Evolutionary conservation across 1,284 basidiomycete species (phyloP).

Genomic region (Tilletia walkeri): DNA sequence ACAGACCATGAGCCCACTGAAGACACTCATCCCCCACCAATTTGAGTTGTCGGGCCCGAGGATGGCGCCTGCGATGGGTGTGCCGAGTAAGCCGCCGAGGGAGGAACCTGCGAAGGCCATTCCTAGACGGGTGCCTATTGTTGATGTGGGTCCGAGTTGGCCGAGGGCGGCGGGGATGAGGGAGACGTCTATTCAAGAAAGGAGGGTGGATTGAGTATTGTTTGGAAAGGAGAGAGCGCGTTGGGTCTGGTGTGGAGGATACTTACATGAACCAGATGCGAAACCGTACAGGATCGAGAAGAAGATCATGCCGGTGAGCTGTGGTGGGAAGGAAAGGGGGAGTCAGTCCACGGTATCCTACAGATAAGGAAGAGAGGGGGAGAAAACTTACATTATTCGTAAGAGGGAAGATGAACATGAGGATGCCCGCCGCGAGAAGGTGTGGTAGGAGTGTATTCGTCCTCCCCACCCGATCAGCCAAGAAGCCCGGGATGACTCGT

Average conservation of each 20-base stretch:
- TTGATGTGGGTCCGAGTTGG: conserved; percentile 47
- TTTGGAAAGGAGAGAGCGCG: too few relatives aligned
- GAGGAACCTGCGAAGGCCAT: conserved; percentile 43
- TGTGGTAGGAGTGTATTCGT: conserved; percentile 54
- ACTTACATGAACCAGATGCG: conserved; percentile 34
- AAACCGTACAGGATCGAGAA: conserved; percentile 46
- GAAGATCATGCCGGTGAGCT: conserved; percentile 24
- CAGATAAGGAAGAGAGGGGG: not conserved
- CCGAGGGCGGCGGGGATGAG: conserved; percentile 47
- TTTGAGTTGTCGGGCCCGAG: conserved; percentile 19
- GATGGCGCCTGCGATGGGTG: conserved; percentile 34
- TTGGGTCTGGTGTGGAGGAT: too few relatives aligned
- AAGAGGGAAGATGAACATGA: conserved; percentile 38
- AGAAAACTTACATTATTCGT: not conserved
- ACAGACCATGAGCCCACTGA: too few relatives aligned
- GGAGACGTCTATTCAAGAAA: conserved; percentile 28
- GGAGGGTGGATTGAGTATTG: too few relatives aligned
- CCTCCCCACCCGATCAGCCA: conserved; percentile 53
- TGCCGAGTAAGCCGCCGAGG: conserved; percentile 42
- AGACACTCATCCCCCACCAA: conserved; percentile 20
- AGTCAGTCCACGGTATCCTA: conserved; percentile 23
- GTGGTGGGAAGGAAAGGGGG: conserved; percentile 19
- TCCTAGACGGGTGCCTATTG: conserved; percentile 49
- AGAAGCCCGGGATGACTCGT: conserved; percentile 52
- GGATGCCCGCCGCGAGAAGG: conserved; percentile 41